phyloP scores from a whole-genome alignment of 306 rosid genomes.

The Echinosophora koreensis region DNA sequence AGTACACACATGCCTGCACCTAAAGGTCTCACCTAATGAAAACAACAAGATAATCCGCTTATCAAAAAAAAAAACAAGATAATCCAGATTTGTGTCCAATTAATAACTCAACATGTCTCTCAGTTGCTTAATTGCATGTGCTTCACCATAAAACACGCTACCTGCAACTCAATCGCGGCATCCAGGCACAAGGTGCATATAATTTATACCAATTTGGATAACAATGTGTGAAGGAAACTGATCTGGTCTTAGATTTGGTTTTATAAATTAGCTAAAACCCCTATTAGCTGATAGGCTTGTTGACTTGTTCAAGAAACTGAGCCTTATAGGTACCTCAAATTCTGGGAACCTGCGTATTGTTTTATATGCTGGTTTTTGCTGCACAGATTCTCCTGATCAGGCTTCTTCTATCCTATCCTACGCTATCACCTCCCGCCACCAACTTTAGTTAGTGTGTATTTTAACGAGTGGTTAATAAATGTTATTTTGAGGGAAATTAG shows the following conservation, averaged over 20 bases:
- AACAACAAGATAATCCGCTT: conserved; percentile 45
- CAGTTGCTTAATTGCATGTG: conserved; percentile 65
- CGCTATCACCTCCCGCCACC: neutral
- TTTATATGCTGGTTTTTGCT: conserved; percentile 39
- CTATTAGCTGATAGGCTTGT: conserved; percentile 43
- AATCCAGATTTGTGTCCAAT: conserved; percentile 39
- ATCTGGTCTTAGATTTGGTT: conserved; percentile 40
- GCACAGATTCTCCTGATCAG: conserved; percentile 41
- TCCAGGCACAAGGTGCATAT: conserved; percentile 46
- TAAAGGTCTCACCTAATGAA: conserved; percentile 44
- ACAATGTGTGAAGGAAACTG: conserved; percentile 37
- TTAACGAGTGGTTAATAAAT: no score
- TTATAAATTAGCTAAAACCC: conserved; percentile 30
- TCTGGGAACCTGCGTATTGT: conserved; percentile 52
- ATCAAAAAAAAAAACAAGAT: conserved; percentile 43
- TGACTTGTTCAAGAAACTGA: conserved; percentile 50
- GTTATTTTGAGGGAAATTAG: no score
- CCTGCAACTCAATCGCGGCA: conserved; percentile 52
- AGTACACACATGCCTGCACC: conserved; percentile 34
- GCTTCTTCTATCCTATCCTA: neutral
- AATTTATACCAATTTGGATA: conserved; percentile 37
- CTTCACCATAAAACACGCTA: conserved; percentile 66
- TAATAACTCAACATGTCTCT: conserved; percentile 12
- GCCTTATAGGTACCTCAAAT: conserved; percentile 50
- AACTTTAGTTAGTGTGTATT: neutral